Conservation (phyloP, 176 grass and related monocot genomes). For the Cymbopogon citratus region DNA sequence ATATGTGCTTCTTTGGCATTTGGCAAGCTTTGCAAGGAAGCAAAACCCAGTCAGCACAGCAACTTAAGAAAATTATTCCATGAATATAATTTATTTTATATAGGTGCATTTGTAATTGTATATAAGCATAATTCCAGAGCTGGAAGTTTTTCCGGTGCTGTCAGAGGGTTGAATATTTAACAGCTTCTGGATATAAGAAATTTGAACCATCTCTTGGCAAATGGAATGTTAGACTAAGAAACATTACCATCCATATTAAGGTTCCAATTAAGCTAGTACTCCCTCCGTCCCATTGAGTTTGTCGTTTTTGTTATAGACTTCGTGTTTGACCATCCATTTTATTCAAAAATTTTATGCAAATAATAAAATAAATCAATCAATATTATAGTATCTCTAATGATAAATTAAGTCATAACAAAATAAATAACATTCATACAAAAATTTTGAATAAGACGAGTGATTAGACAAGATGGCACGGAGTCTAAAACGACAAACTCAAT, state of each 20-base stretch:
- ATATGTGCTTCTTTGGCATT: neutral
- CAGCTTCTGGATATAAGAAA: neutral
- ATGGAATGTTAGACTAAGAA: neutral
- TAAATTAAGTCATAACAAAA: too few relatives aligned
- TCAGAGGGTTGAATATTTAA: neutral
- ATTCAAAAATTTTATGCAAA: too few relatives aligned
- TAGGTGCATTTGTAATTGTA: neutral
- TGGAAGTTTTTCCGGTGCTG: neutral
- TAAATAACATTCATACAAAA: too few relatives aligned
- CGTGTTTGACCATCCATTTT: too few relatives aligned
- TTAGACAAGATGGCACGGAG: too few relatives aligned
- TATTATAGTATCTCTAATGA: too few relatives aligned
- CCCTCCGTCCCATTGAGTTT: too few relatives aligned
- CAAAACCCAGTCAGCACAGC: neutral
- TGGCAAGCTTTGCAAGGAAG: neutral
- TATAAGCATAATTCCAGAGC: neutral
- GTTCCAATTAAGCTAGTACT: neutral
- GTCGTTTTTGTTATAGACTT: too few relatives aligned
- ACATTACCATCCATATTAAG: neutral
- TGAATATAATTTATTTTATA: neutral
- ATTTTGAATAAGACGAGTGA: too few relatives aligned
- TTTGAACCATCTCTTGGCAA: neutral
- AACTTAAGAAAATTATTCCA: neutral
- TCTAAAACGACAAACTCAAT: too few relatives aligned
- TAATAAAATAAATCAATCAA: too few relatives aligned